Evolutionary conservation across 345 rosid species (phyloP), one percentile per base, ranked within the genome.

Genomic region (Aegle marmelos): DNA sequence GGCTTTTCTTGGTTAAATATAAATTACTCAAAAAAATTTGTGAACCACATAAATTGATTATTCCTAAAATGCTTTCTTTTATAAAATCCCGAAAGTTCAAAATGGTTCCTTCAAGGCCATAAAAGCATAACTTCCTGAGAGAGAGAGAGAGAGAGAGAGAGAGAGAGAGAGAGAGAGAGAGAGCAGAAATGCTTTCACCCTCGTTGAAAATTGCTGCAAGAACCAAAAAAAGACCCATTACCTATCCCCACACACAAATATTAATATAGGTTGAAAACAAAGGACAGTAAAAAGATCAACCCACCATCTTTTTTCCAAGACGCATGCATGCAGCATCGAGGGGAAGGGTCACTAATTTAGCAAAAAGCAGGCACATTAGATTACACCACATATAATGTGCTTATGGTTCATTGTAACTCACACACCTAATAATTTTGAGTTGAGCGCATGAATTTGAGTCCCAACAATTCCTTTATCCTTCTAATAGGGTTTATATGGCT

Each of bases 1-100:
- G 72, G 30, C 61, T 24, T 73, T 73, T 66, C 68, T 65, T 30
- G 57, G 59, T 73, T 72, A 65, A 64, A 28, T 24, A 16, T 72
- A 39, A 0, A 7, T 39, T 19, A 41, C 69, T 45, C 41, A 19
- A 45, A 19, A 4, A 48, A 28, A 31, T 24, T 7, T 45, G 31
- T 7, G 9, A 27, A 39, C 45, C 41, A 25, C 34, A 27, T 57
- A 33, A n/a, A 58, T 31, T 8, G 14, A 61, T 30, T 74, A 28
- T 61, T 50, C 39, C 67, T 6, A 10, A 60, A 25, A 25, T n/a
- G 74, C 41, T 9, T 19, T 53, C 33, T 10, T 19, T 53, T 48
- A 28, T 27, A 36, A 70, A 70, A 30, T 53, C 10, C 58, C 0
- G 6, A 45, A 54, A 45, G 33, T 25, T 68, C 57, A 68, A 34